These are phyloP conservation scores for Geotrichum citri-aurantii DNA, from an alignment of 1,139 yeast species.

Conservation along the genomic window DNA sequence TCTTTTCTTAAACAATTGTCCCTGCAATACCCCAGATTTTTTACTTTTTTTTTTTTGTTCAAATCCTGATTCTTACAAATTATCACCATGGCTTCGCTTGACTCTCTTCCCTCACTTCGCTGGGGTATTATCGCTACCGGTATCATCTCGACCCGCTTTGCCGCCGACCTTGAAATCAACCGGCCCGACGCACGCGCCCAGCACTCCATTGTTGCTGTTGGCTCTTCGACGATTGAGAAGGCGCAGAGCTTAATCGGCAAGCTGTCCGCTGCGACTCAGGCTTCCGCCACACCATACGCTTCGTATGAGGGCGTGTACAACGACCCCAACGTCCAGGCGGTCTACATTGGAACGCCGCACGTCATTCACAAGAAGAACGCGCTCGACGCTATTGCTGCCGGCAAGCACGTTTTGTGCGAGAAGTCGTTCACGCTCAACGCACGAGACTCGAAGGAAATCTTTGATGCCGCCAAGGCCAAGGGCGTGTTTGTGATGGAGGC, in stretches of 20 bases:
- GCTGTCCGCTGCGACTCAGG: conserved; percentile 19
- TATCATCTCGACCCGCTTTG: conserved; percentile 30
- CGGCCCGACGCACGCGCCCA: conserved; percentile 31
- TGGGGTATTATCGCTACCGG: conserved; percentile 29
- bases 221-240: conserved; percentile 28
- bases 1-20: not conserved
- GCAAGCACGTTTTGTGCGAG: conserved; percentile 57
- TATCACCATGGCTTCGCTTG: not conserved
- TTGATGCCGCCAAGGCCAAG: conserved; percentile 44
- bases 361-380: conserved; percentile 49
- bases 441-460: conserved; percentile 43
- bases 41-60: too few species aligned
- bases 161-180: conserved; percentile 29
- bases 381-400: conserved; percentile 45
- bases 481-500: conserved; percentile 56
- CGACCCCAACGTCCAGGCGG: conserved; percentile 45
- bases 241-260: conserved; percentile 27
- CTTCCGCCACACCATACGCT: conserved; percentile 29
- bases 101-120: conserved; percentile 16
- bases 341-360: conserved; percentile 60
- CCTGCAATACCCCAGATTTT: not conserved
- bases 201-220: conserved; percentile 34
- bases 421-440: conserved; percentile 55
- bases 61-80: too few species aligned
- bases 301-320: conserved; percentile 39